Base-by-base conservation (phyloP, 345 rosid genomes). In the Eucalyptus viminalis region DNA sequence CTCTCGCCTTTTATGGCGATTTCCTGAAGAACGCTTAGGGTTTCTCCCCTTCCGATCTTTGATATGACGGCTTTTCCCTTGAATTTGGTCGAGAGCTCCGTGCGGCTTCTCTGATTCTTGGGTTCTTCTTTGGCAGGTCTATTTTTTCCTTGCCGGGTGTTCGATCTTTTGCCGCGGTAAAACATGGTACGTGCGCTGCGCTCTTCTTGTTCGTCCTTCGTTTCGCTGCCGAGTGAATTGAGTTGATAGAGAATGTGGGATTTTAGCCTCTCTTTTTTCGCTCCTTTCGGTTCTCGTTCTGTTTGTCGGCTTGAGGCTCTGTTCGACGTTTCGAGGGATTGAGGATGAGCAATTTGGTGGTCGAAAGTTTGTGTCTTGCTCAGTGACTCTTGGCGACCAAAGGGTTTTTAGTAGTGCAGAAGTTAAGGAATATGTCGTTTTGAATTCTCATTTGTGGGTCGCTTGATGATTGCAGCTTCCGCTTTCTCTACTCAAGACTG, bases 401-500 rank as follows among this genome's bases (percentile, higher is more conserved):
- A 76, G 45, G 22, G 81, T 34, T 67, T 17, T 1, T 34, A 37
- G 13, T 40, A 11, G 15, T 40, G 47, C 83, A 21, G 83, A 76
- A 72, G 47, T 21, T 76, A 3, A 76, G 43, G 47, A 37, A 37
- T 21, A 19, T 37, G 83, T 40, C 24, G 27, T 76, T 76, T 37
- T 76, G 27, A 76, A 40, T 76, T 37, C 83, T 76, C 83, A 76
- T 76, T 2, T 40, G 29, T 21, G 27, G 27, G 88, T 51, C 19
- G 69, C 60, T 31, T 86, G 67, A 86, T 60, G 49, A 37, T 88
- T 89, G 90, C 94, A 96, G 97, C 96, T 96, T 92, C 98, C 98
- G 81, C 98, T 96, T 88, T 96, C 98, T 21, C 89, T 96, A 44
- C 95, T 95, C 49, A 96, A 95, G 94, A 95, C 98, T 40, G 96